These are phyloP conservation scores for Podospora conica DNA, from an alignment of 495 filamentous ascomycete genomes.

Conservation along the genomic window DNA sequence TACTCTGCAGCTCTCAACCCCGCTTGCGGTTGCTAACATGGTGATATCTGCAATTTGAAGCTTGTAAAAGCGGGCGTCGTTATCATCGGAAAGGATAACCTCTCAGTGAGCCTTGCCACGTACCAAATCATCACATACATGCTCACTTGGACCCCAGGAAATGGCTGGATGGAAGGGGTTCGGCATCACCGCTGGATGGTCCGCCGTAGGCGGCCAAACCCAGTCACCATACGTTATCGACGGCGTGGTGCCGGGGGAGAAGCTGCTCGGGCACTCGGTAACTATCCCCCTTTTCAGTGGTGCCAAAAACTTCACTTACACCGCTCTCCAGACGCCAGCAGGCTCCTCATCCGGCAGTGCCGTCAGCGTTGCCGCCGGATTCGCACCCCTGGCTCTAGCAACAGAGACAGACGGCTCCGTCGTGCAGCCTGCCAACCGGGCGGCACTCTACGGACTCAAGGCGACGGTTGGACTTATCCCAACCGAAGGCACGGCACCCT, in stretches of 20 bases:
- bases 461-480: neutral
- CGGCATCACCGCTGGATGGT: neutral
- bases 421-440: constrained; percentile 32
- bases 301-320: neutral
- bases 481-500: neutral
- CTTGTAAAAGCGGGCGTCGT: constrained; percentile 2
- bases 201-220: constrained; percentile 1
- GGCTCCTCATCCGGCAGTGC: constrained; percentile 46
- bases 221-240: neutral
- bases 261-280: neutral
- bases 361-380: constrained; percentile 40
- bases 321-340: neutral
- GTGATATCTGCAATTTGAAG: neutral
- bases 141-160: neutral
- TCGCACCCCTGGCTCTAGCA: constrained; percentile 39
- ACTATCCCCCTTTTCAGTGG: neutral
- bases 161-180: neutral
- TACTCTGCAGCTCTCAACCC: neutral
- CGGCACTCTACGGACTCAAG: constrained; percentile 36
- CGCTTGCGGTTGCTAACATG: neutral
- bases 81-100: neutral
- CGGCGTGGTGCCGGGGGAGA: neutral
- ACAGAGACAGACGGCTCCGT: constrained; percentile 46
- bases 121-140: neutral
- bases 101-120: neutral